Base-by-base conservation (phyloP, 2,329 filamentous ascomycete species). In the Coccinonectria pachysandricola region DNA sequence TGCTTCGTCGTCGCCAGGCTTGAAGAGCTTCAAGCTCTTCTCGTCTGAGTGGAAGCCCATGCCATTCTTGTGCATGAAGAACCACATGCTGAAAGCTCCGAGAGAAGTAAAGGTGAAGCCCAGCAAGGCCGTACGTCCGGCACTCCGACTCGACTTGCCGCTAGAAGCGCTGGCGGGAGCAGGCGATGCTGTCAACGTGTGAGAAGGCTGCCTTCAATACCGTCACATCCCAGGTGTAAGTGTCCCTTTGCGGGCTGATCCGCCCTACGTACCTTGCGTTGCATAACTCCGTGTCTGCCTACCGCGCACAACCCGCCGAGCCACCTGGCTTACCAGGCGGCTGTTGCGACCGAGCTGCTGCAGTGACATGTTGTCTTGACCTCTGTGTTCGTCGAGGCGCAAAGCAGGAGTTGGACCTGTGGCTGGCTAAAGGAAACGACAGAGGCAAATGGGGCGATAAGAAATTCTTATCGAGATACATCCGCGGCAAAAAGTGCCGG, bases 11-110 rank as follows among this genome's bases (percentile, higher is more conserved):
- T 74, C 71, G 28, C 32, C 36, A 9, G 72, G 71, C 4, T 56
- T 54, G 61, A 74, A 94, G 39, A 79, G 62, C 4, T 54, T 51
- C 35, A 91, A 68, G 12, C 80, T 81, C 42, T 92, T 82, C 45
- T 71, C 74, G 56, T 93, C 81, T 15, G 38, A 59, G 46, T 54
- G 53, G 39, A 59, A 58, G 23, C 54, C 52, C 42, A 59, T 39
- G 23, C 55, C 54, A 28, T 45, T 46, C 23, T 40, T 38, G 18
- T 45, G 46, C 43, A 59, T 43, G 13, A 42, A 42, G 29, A 56
- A 48, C 53, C 53, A 58, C n/a, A 50, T 53, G 18, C 39, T 45
- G 16, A 42, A 45, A 10, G 53, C 54, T 22, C 56, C 56, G 4
- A 46, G 32, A 7, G 41, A 36, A 32, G 42, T 37, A 26, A 48